These are phyloP conservation scores for Pseudohalonectria lignicola DNA, from an alignment of 2,329 filamentous ascomycete species.

Conservation along the genomic window DNA sequence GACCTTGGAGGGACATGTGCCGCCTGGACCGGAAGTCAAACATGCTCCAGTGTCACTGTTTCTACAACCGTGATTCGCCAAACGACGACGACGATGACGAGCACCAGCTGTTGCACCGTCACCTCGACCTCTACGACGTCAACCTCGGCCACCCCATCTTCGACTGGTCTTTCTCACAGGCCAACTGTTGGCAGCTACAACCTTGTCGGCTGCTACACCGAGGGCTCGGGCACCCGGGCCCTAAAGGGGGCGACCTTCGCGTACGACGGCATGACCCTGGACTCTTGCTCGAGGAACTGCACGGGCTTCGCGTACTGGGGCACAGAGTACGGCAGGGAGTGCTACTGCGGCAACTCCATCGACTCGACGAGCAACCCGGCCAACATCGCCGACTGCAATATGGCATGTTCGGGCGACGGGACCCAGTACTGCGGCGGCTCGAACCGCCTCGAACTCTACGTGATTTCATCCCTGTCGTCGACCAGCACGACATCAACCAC, in stretches of 20 bases:
- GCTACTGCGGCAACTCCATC: conserved; percentile 37
- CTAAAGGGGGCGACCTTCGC: conserved; percentile 26
- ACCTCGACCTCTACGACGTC: conserved; percentile 15
- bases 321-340: conserved; percentile 39
- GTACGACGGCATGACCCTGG: conserved; percentile 37
- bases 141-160: conserved; percentile 12
- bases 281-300: conserved; percentile 34
- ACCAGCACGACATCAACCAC: conserved; percentile 11
- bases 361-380: conserved; percentile 18
- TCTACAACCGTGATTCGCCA: conserved; percentile 9
- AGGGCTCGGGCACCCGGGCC: conserved; percentile 30
- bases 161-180: conserved; percentile 24
- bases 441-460: conserved; percentile 20
- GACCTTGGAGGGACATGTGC: conserved; percentile 32
- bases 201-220: conserved; percentile 37
- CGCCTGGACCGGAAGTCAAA: conserved; percentile 23
- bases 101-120: conserved; percentile 7
- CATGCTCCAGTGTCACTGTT: conserved; percentile 14
- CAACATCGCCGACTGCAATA: conserved; percentile 22
- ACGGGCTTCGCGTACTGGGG: conserved; percentile 34
- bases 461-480: conserved; percentile 7
- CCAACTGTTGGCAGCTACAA: conserved; percentile 29
- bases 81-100: conserved; percentile 6
- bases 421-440: conserved; percentile 25
- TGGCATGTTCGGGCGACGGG: conserved; percentile 22